These are phyloP conservation scores for Rhizophora apiculata DNA, from an alignment of 345 rosid genomes.

Conservation along the genomic window DNA sequence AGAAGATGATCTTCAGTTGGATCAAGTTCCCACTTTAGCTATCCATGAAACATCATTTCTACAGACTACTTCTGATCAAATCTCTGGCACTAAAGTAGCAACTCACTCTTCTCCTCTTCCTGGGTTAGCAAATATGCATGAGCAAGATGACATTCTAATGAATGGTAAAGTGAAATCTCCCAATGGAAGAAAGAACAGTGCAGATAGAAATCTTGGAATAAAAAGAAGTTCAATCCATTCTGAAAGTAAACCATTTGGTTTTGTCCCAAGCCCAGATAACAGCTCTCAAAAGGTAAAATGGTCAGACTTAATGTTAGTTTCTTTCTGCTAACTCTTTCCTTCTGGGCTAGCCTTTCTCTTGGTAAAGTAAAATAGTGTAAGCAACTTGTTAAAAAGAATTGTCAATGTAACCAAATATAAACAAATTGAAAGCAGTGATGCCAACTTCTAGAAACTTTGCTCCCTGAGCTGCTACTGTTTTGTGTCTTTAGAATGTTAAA, in stretches of 20 bases:
- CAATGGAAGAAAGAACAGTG: conserved; percentile 37
- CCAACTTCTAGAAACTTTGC: no score
- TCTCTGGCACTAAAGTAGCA: conserved; percentile 37
- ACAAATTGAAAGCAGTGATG: no score
- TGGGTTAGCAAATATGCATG: conserved; percentile 25
- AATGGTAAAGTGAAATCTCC: conserved; percentile 52
- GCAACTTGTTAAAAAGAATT: no score
- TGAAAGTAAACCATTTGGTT: conserved; percentile 55
- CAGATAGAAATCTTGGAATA: conserved; percentile 44
- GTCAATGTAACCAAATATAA: no score
- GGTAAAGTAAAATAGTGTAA: no score
- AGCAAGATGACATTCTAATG: conserved; percentile 41
- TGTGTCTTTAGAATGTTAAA: no score
- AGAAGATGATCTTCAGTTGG: conserved; percentile 59
- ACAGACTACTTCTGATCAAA: conserved; percentile 36
- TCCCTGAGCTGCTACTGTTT: no score
- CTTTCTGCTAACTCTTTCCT: no score
- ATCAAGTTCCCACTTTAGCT: conserved; percentile 80
- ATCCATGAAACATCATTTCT: conserved; percentile 53
- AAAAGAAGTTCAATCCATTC: conserved; percentile 38
- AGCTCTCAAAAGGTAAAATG: conserved; percentile 60
- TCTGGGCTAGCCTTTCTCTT: no score
- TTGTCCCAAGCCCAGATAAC: conserved; percentile 50
- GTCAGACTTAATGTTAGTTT: background rate
- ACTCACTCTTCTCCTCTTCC: conserved; percentile 34